Base-by-base conservation (phyloP, 1,139 yeast genomes). In the Zygosaccharomyces pseudobailii region DNA sequence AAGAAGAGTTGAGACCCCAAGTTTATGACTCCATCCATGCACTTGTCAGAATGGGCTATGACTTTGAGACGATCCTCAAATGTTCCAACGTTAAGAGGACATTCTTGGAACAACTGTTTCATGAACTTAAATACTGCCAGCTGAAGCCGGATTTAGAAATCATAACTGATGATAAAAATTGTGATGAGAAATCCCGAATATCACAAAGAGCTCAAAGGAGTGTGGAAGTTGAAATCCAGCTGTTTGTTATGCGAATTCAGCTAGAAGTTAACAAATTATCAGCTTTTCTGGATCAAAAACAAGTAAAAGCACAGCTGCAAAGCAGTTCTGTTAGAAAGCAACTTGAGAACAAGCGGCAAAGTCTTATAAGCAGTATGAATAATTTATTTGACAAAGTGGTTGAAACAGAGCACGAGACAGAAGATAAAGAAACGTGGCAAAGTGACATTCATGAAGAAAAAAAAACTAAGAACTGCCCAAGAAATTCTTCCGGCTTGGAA, bases 61-160 rank as follows among this genome's bases (percentile, higher is more conserved):
- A 43, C n/a, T 57, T 53, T 32, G 43, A 42, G 20, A 41, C 41
- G 20, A 46, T 57, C 24, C 6, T 42, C 4, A 25, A 35, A 20
- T 50, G 49, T 24, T 45, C 53, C 6, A 42, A 42, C 13, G 48
- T 55, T 10, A 42, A 50, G 34, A 33, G 27, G 10, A 13, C 39
- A 7, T 56, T 56, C 40, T 40, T 57, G 36, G 36, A 47, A 36
- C 40, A 49, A n/a, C 30, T 46, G 7, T 56, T 42, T 35, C 41
- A 39, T 19, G 48, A 47, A 28, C 43, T 52, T 9, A 46, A 47
- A 45, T 17, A 22, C 21, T n/a, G 45, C 43, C 27, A 36, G 37
- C 5, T 34, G 27, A 21, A 32, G 34, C 41, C 32, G 13, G 45
- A 34, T 30, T n/a, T 40, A 22, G 36, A 35, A 10, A 22, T 40